Conservation (phyloP, 768 basidiomycete species). For the Russula griseocarnosa region DNA sequence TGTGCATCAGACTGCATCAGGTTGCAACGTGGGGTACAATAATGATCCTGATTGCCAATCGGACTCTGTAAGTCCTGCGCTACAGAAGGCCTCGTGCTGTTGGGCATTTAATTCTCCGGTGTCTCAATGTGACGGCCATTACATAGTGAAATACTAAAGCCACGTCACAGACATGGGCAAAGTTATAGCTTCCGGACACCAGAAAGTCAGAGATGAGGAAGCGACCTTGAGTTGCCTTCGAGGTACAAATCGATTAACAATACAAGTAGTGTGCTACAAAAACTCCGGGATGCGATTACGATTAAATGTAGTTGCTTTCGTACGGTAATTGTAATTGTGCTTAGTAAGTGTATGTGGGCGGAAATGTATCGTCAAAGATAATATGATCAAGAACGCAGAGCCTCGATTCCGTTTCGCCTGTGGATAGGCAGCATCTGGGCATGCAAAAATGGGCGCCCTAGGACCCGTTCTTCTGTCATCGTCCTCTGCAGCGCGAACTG, state of each 20-base stretch:
- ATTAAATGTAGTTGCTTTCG: background rate
- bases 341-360: conserved; percentile 14
- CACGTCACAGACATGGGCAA: background rate
- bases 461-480: background rate
- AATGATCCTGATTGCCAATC: background rate
- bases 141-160: no score
- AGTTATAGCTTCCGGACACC: background rate
- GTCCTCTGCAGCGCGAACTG: conserved; percentile 20
- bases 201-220: background rate
- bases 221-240: background rate
- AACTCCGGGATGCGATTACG: conserved; percentile 5
- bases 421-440: conserved; percentile 5
- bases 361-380: background rate
- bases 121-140: background rate
- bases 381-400: conserved; percentile 4
- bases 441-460: conserved; percentile 5
- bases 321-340: background rate
- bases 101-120: background rate
- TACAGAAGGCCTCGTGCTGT: background rate
- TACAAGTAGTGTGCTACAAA: conserved; percentile 25
- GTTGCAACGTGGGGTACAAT: background rate
- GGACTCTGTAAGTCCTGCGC: background rate
- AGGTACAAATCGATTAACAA: conserved; percentile 26
- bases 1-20: no score
- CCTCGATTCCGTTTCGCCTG: conserved; percentile 9